Evolutionary conservation across 2,329 filamentous ascomycete genomes (phyloP), one percentile per base, ranked within the genome.

Genomic region (Verticillium longisporum): DNA sequence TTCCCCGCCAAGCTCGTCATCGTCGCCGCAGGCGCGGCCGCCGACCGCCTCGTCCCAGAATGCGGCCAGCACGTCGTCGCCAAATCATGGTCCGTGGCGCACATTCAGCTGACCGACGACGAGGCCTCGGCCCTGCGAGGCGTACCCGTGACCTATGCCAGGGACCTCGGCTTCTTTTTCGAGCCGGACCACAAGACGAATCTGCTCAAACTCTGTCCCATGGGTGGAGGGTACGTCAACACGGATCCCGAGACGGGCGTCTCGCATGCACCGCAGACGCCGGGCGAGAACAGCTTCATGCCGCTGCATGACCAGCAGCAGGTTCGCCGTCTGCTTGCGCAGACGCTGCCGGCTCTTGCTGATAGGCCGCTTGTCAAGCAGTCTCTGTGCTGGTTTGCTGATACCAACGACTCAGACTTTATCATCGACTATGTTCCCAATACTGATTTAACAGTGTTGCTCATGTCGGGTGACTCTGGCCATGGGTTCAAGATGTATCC

Each of bases 401-500:
- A 88, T 66, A 84, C 83, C 0, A 75, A 71, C 7, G 82, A 87
- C 66, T 85, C 83, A 0, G 82, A 88, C 56, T 88, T 80, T 64
- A 78, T 85, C 57, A 77, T 88, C 54, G 85, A 88, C 67, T 83
- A 78, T 59, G 80, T 87, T 0, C 84, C 84, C 0, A 81, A 76
- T 1, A 71, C 73, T 1, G 78, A 76, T 0, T 71, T 33, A 1
- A 62, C 62, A 0, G 73, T 87, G 2, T 69, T 87, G 2, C 67
- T 85, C 0, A 64, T 83, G 2, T 80, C 82, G 0, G 85, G 84
- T 0, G 85, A 87, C 66, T 87, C 84, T 1, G 85, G 84, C 0
- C 84, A 88, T 67, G 83, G 80, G 0, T 87, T 87, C 69, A 87
- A 88, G 71, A 83, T 87, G 79, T 79, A 87, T 56, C 84, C 83